Conservation (phyloP, 345 rosid species). For the Camelina neglecta region DNA sequence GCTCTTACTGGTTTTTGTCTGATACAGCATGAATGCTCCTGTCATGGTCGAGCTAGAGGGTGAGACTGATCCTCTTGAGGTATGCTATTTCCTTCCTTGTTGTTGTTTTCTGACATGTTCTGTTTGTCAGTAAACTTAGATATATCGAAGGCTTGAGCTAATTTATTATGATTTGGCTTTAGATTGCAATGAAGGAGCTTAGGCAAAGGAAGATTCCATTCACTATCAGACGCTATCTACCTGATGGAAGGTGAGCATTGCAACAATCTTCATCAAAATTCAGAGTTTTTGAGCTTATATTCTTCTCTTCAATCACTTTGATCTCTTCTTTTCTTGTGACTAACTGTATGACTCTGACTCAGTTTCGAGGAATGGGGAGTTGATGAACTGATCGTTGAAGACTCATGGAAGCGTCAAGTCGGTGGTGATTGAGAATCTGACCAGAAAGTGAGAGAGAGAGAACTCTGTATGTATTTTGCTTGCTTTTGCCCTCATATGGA, state of each 20-base stretch:
- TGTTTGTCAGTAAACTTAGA: not conserved
- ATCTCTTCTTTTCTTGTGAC: not conserved
- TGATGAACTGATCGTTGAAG: constrained; percentile 86
- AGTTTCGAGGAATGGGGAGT: constrained; percentile 90
- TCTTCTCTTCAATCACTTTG: not conserved
- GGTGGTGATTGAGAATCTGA: constrained; percentile 62
- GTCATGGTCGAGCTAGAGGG: constrained; percentile 91
- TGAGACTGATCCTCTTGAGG: constrained; percentile 87
- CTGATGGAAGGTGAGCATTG: constrained; percentile 77
- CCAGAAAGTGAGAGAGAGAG: not conserved
- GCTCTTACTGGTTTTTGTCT: not conserved
- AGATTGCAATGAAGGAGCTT: constrained; percentile 90
- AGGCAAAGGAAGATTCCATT: constrained; percentile 78
- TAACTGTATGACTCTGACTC: constrained; percentile 4
- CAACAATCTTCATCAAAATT: not conserved
- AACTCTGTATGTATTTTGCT: not conserved
- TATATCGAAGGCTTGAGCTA: not conserved
- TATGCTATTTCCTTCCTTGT: constrained; percentile 16
- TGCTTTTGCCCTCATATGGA: not conserved
- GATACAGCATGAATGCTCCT: constrained; percentile 85
- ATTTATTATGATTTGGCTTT: constrained; percentile 27
- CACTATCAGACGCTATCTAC: constrained; percentile 77
- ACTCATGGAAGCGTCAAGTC: constrained; percentile 93
- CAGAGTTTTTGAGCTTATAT: not conserved
- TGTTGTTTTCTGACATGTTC: not conserved